Conservation (phyloP, 1,139 yeast genomes). For the Taphrina wiesneri region DNA sequence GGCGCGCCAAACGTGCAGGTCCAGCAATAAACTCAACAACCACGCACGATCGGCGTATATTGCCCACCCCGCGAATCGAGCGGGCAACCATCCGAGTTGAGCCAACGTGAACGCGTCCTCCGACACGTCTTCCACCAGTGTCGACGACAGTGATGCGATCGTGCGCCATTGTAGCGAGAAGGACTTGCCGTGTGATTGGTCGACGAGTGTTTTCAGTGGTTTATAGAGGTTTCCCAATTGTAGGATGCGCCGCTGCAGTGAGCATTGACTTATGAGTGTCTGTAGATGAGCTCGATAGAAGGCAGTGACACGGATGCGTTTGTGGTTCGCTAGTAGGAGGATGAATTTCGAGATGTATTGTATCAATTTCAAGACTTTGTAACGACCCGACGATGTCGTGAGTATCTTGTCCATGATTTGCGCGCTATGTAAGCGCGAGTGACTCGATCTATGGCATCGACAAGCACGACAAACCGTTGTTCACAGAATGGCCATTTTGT, state of each 20-base stretch:
- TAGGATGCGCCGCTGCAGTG: constrained; percentile 28
- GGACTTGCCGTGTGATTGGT: not conserved
- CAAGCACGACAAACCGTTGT: not conserved
- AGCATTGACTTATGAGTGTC: constrained; percentile 7
- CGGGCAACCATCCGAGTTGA: constrained; percentile 22
- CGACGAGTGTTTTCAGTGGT: constrained; percentile 20
- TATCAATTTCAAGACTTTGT: constrained; percentile 25
- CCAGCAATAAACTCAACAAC: constrained; percentile 11
- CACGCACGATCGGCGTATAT: constrained; percentile 29
- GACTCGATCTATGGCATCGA: not conserved
- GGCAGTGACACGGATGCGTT: not conserved
- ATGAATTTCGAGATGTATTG: constrained; percentile 18
- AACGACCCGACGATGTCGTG: constrained; percentile 22
- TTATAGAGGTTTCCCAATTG: constrained; percentile 26
- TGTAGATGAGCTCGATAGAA: not conserved
- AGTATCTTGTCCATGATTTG: constrained; percentile 16
- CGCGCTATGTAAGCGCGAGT: not conserved
- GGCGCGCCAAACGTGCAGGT: constrained; percentile 5
- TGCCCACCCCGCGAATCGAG: constrained; percentile 3
- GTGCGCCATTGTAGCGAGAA: not conserved
- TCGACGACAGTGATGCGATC: not conserved
- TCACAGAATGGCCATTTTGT: not conserved
- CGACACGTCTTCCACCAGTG: constrained; percentile 18
- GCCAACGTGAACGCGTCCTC: constrained; percentile 29
- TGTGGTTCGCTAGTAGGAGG: not conserved